A percentile compares a stretch with the other conserved stretches of the same genome.
Conservation (phyloP, 495 filamentous ascomycete species). For the Hypoxylon cercidicola region DNA sequence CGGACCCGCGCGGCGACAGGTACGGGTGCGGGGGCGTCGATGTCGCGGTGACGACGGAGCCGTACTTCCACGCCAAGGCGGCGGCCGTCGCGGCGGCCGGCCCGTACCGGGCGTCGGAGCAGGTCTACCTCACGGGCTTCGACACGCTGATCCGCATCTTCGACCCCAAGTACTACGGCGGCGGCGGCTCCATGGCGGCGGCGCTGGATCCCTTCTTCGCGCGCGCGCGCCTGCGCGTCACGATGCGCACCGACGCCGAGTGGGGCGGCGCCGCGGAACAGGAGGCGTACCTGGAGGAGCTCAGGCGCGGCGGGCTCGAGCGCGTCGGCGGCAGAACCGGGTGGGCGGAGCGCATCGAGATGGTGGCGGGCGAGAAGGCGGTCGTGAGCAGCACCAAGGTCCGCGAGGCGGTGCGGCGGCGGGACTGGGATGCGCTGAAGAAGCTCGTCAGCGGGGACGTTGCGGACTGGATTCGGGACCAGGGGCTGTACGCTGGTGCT, state of each 20-base stretch:
- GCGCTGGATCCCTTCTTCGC: conserved; percentile 75
- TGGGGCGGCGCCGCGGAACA: conserved; percentile 74
- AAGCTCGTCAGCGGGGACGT: conserved; percentile 73
- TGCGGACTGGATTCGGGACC: conserved; percentile 65
- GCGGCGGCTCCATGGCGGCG: conserved; percentile 54
- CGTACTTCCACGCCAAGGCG: conserved; percentile 88
- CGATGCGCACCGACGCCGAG: conserved; percentile 71
- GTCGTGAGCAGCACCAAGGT: conserved; percentile 84
- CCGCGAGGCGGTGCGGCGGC: conserved; percentile 66
- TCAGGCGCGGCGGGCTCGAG: conserved; percentile 64
- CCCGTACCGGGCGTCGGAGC: conserved; percentile 60
- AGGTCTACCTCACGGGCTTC: conserved; percentile 85
- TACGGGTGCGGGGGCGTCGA: conserved; percentile 62
- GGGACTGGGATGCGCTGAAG: conserved; percentile 65
- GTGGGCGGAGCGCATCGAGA: conserved; percentile 77
- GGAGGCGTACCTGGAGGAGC: conserved; percentile 62
- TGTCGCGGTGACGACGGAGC: conserved; percentile 81
- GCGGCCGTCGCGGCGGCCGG: conserved; percentile 66
- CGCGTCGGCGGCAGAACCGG: conserved; percentile 66
- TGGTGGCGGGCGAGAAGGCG: conserved; percentile 65
- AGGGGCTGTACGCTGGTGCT: conserved; percentile 59
- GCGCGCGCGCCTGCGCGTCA: conserved; percentile 75
- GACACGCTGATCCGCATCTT: conserved; percentile 90
- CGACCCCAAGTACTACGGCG: conserved; percentile 85
- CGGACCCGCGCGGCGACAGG: neutral